Percentiles rank a stretch among this genome's conserved stretches.
Conservation (phyloP, 106 monocot species). For the Acorus calamus region DNA sequence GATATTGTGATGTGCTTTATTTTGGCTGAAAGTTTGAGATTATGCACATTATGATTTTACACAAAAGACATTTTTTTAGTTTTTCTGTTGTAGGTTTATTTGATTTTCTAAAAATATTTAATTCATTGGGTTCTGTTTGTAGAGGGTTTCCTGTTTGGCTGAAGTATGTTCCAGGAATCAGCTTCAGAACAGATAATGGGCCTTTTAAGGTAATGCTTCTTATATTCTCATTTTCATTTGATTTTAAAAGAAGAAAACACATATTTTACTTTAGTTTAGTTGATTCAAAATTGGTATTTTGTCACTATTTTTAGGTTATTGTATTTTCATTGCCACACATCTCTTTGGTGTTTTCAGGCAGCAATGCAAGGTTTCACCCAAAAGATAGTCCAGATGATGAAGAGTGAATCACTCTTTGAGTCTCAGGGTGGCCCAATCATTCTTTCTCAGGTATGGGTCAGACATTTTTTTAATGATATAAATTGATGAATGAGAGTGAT, state of each 20-base stretch:
- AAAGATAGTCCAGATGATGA: slow-evolving; percentile 91
- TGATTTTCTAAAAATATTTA: not conserved
- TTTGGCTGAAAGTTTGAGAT: not conserved
- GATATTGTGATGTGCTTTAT: not conserved
- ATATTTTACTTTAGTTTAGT: not conserved
- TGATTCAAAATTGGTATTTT: not conserved
- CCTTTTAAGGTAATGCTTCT: slow-evolving; percentile 75
- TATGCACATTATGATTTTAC: not conserved
- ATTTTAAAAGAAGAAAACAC: not conserved
- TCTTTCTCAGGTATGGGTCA: slow-evolving; percentile 54
- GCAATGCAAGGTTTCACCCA: slow-evolving; percentile 93
- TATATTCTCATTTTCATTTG: not conserved
- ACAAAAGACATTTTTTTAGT: slow-evolving; percentile 3
- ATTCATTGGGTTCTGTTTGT: not conserved
- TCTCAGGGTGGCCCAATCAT: slow-evolving; percentile 96
- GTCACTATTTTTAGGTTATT: not conserved
- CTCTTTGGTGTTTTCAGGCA: slow-evolving; percentile 25
- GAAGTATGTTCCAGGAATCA: slow-evolving; percentile 96
- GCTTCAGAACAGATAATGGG: slow-evolving; percentile 97
- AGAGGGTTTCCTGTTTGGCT: slow-evolving; percentile 98
- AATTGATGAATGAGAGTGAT: too few relatives aligned
- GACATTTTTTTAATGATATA: too few relatives aligned
- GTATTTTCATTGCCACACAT: not conserved
- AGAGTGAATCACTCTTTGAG: slow-evolving; percentile 72
- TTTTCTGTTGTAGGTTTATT: not conserved